Evolutionary conservation across 306 rosid genomes (phyloP), one percentile per base, ranked within the genome.

Genomic region (Cucurbita maxima): DNA sequence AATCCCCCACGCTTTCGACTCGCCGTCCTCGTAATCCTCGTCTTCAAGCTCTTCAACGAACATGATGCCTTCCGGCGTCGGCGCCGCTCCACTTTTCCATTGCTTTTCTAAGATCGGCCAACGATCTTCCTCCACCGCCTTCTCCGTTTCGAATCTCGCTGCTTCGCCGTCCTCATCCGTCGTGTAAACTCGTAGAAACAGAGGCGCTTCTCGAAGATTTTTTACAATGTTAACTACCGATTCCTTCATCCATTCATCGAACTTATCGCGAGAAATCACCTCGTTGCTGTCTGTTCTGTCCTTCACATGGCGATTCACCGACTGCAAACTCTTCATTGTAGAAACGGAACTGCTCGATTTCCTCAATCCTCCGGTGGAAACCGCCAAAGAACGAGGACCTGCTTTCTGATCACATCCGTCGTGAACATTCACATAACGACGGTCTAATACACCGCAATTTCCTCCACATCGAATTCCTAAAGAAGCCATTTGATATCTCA

Each of bases 141-240:
- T 75, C 71, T 75, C 78, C 45, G 78, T 75, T 8, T 75, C 73
- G 13, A 52, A 60, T 34, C 60, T 36, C 73, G 78, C 48, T 61
- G 48, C 9, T 16, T 60, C 20, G 2, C 78, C 73, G 43, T 60
- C 60, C 14, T 75, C 70, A 4, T 40, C 15, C 18, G 40, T 4
- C 44, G 45, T 22, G 71, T 56, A 74, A 41, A 58, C 14, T 12
- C 67, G 43, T 8, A 74, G 6, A 7, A 74, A 58, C 70, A 74
- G 71, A 37, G 47, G 71, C 48, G 77, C 71, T 36, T 47, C 11
- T 44, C 25, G 58, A 30, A 74, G 72, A 75, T 75, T 75, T 61
- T 61, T 75, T 18, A 75, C 78, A 53, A 75, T 45, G 5, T 58
- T 70, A 16, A 74, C 66, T 6, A 74, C 77, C 20, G 56, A 58